These are phyloP conservation scores for Neurospora tetrasperma DNA, from an alignment of 495 filamentous ascomycete genomes.

Conservation along the genomic window DNA sequence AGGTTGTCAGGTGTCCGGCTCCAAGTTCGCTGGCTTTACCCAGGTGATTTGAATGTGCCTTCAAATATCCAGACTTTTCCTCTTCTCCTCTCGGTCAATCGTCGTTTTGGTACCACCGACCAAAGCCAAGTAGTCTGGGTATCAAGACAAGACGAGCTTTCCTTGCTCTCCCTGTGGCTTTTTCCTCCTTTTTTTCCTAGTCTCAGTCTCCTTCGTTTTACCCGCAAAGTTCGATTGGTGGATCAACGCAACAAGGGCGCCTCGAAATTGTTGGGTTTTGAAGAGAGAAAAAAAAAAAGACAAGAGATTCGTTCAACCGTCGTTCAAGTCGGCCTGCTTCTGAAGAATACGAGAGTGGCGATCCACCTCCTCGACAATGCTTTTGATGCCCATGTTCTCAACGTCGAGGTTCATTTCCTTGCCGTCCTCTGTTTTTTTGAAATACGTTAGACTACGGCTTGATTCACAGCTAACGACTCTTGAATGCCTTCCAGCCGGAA, in stretches of 20 bases:
- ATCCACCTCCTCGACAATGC: slow-evolving; percentile 80
- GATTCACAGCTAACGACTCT: too few relatives aligned
- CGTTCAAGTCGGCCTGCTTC: slow-evolving; percentile 70
- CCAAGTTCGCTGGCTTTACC: too few relatives aligned
- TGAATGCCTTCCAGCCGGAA: too few relatives aligned
- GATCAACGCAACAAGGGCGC: neutral
- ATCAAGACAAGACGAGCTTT: neutral
- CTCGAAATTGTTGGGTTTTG: neutral
- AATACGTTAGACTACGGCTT: slow-evolving; percentile 2
- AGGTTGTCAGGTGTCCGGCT: neutral
- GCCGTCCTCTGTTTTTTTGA: slow-evolving; percentile 55
- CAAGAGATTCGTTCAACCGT: slow-evolving; percentile 23
- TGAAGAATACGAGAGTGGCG: slow-evolving; percentile 73
- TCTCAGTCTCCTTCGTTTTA: neutral
- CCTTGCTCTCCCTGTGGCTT: neutral
- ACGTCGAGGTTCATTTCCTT: slow-evolving; percentile 62
- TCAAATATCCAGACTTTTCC: neutral
- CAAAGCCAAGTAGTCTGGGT: neutral
- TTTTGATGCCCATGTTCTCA: slow-evolving; percentile 72
- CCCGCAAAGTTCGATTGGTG: neutral
- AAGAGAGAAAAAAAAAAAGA: neutral
- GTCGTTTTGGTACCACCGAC: neutral
- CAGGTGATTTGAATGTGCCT: neutral
- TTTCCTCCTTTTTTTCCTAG: neutral
- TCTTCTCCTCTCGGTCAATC: neutral